Evolutionary conservation across 331 rosid genomes (phyloP).

Genomic region (Rhamnella rubrinervis): DNA sequence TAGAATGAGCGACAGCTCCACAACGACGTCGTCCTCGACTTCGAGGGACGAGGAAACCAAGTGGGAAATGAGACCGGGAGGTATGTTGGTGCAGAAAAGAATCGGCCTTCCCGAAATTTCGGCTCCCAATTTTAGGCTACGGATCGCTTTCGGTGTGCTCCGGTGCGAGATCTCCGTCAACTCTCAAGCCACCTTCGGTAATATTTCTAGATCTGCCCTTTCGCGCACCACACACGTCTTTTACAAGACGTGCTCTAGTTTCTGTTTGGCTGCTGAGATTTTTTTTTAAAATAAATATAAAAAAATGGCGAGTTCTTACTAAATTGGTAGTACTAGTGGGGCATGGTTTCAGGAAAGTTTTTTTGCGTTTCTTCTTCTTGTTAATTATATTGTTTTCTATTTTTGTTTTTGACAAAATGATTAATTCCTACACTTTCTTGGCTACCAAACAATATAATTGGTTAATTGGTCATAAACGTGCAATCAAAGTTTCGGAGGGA

Average conservation of each 20-base stretch:
- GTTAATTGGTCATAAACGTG: not conserved
- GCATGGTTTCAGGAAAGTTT: no score
- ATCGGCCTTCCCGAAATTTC: conserved; percentile 22
- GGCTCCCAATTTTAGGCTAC: conserved; percentile 40
- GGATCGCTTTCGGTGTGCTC: conserved; percentile 57
- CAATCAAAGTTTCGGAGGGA: not conserved
- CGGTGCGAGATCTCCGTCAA: conserved; percentile 61
- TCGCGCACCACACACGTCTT: no score
- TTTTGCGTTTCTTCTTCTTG: no score
- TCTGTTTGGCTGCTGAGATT: conserved; percentile 25
- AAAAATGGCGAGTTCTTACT: no score
- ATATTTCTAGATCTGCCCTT: conserved; percentile 15
- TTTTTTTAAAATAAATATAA: no score
- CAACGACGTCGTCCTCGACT: conserved; percentile 18
- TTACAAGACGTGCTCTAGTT: not conserved
- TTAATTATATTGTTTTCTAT: no score
- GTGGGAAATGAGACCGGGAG: conserved; percentile 89
- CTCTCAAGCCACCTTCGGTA: conserved; percentile 67
- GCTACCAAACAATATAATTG: conserved; percentile 2
- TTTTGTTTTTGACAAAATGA: no score
- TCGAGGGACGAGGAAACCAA: conserved; percentile 32
- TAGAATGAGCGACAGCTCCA: conserved; percentile 15
- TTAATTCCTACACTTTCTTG: conserved; percentile 2
- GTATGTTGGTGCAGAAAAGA: conserved; percentile 83
- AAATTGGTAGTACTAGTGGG: no score